A percentile compares a stretch with the other conserved stretches of the same genome.
Evolutionary conservation across 2,329 filamentous ascomycete genomes (phyloP).

Genomic region (Chrysosporium queenslandicum): DNA sequence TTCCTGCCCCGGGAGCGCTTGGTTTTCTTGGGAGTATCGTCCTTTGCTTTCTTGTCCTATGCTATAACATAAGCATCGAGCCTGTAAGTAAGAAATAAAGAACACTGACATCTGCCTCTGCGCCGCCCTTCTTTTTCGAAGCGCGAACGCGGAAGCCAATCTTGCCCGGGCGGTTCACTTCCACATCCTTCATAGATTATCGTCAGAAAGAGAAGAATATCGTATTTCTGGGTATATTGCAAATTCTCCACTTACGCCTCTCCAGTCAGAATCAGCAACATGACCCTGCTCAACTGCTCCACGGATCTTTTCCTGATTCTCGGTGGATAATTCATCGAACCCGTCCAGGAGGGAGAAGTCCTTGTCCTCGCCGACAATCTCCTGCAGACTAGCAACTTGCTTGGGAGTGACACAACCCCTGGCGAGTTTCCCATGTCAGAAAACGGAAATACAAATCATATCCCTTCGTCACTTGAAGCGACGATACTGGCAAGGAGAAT

Average conservation of each 20-base stretch:
- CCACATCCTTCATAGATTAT: slow-evolving; percentile 51
- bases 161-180: slow-evolving; percentile 60
- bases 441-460: not conserved
- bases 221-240: not conserved
- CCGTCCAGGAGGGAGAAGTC: slow-evolving; percentile 65
- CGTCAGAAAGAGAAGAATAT: slow-evolving; percentile 4
- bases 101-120: slow-evolving; percentile 14
- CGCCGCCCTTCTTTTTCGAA: slow-evolving; percentile 25
- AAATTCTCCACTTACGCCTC: slow-evolving; percentile 53
- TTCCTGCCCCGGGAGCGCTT: slow-evolving; percentile 30
- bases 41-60: slow-evolving; percentile 19
- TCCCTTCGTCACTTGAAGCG: not conserved
- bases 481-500: not conserved
- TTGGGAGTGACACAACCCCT: slow-evolving; percentile 85
- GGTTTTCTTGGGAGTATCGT: slow-evolving; percentile 27
- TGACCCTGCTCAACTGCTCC: slow-evolving; percentile 65
- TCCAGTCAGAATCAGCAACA: slow-evolving; percentile 78
- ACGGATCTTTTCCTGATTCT: slow-evolving; percentile 62
- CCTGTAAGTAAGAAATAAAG: not conserved
- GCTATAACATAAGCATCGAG: not conserved
- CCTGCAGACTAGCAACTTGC: slow-evolving; percentile 55
- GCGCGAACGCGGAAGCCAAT: slow-evolving; percentile 49
- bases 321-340: slow-evolving; percentile 62
- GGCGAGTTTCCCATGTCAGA: slow-evolving; percentile 6
- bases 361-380: slow-evolving; percentile 40